Evolutionary conservation across 2,329 filamentous ascomycete genomes (phyloP).

Genomic region (Triangularia verruculosa): DNA sequence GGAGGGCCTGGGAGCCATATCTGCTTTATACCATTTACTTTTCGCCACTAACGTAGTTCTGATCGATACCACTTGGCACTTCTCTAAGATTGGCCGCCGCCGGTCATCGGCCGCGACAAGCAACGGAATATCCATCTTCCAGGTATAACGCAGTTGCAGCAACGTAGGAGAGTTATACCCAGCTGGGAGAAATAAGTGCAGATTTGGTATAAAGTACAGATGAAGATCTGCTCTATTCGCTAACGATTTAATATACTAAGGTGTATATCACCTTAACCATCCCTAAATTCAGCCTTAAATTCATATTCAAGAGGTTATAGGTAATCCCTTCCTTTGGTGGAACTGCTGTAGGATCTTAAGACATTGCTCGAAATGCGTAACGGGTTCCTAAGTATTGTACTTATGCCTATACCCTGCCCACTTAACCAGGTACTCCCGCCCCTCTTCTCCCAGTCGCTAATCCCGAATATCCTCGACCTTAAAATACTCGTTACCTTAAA

Average conservation of each 20-base stretch:
- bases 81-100: neutral
- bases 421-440: constrained; percentile 17
- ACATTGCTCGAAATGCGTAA: constrained; percentile 16
- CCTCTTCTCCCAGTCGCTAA: neutral
- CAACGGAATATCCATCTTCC: constrained; percentile 10
- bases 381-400: constrained; percentile 16
- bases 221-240: neutral
- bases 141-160: constrained; percentile 15
- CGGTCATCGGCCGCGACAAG: neutral
- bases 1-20: constrained; percentile 10
- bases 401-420: constrained; percentile 17
- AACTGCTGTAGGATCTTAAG: constrained; percentile 17
- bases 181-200: constrained; percentile 12
- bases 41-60: constrained; percentile 6
- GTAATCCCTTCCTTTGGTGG: constrained; percentile 8
- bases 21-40: constrained; percentile 12
- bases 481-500: neutral
- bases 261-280: neutral
- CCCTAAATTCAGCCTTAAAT: neutral
- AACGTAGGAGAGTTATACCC: constrained; percentile 11
- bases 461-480: neutral
- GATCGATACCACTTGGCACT: constrained; percentile 6
- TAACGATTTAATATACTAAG: neutral
- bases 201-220: neutral
- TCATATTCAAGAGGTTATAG: neutral